A percentile compares a stretch with the other conserved stretches of the same genome.
phyloP scores from a whole-genome alignment of 208 protist species.

The Trypanosoma caninum region DNA sequence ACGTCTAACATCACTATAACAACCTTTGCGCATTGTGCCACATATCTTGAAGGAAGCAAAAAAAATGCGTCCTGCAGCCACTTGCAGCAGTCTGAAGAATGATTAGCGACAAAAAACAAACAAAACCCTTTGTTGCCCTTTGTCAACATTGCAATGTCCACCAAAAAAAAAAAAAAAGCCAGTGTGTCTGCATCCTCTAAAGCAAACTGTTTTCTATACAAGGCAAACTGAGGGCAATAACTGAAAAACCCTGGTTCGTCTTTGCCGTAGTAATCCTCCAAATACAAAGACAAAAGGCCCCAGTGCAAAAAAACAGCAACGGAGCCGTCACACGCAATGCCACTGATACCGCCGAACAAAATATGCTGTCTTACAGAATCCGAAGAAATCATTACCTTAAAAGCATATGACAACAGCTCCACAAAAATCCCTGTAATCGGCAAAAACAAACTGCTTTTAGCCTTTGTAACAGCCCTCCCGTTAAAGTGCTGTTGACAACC shows the following conservation, averaged over 20 bases:
- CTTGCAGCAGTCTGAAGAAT: conserved; percentile 9
- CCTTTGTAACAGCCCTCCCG: background rate
- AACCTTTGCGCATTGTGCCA: conserved; percentile 10
- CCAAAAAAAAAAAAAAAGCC: conserved; percentile 32
- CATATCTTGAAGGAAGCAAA: conserved; percentile 21
- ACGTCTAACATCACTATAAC: conserved; percentile 21
- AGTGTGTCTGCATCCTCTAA: conserved; percentile 27
- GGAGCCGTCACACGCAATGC: conserved; percentile 26
- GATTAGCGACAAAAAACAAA: conserved; percentile 33
- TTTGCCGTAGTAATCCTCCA: conserved; percentile 20
- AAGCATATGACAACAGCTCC: conserved; percentile 13
- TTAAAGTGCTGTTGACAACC: background rate
- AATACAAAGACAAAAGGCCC: conserved; percentile 38
- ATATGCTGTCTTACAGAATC: conserved; percentile 9
- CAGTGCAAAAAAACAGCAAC: conserved; percentile 35
- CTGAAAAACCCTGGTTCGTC: background rate
- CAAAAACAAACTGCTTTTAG: background rate
- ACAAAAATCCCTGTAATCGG: conserved; percentile 1
- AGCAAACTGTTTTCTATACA: background rate
- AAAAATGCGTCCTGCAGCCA: conserved; percentile 15
- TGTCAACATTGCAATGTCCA: conserved; percentile 33
- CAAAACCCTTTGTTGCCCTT: conserved; percentile 26
- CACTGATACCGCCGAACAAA: conserved; percentile 37
- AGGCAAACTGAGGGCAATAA: conserved; percentile 26
- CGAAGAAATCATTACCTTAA: conserved; percentile 9